Conservation (phyloP, 345 rosid species). For the Firmiana major region DNA sequence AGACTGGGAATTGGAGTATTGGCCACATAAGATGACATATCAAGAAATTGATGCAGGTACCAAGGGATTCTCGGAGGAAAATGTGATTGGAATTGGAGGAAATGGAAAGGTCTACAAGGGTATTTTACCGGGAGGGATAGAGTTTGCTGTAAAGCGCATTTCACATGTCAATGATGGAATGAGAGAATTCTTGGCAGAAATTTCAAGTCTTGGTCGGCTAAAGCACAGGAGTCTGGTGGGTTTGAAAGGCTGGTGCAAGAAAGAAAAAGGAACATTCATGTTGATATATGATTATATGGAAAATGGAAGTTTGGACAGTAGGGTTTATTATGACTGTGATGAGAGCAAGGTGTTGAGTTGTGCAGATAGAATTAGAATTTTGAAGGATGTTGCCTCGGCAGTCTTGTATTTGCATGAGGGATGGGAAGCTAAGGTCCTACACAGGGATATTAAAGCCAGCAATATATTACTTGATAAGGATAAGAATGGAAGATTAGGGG, state of each 20-base stretch:
- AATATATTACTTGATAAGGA: conserved; percentile 73
- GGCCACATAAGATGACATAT: conserved; percentile 68
- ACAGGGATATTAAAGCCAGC: conserved; percentile 78
- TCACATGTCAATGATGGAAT: conserved; percentile 59
- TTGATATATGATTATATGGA: conserved; percentile 75
- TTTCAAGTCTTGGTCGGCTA: conserved; percentile 67
- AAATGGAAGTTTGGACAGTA: conserved; percentile 66
- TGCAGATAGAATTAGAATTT: conserved; percentile 48
- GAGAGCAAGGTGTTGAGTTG: conserved; percentile 34
- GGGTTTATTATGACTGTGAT: conserved; percentile 43
- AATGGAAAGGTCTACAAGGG: conserved; percentile 85
- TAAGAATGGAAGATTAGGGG: conserved; percentile 67
- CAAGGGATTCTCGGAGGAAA: conserved; percentile 56
- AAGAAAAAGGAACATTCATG: conserved; percentile 63
- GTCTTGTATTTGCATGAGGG: conserved; percentile 67
- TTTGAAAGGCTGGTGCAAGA: conserved; percentile 82
- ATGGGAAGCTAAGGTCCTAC: conserved; percentile 72
- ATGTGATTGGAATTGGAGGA: conserved; percentile 67
- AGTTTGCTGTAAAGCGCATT: conserved; percentile 71
- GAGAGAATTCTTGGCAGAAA: conserved; percentile 69
- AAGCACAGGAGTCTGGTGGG: conserved; percentile 67
- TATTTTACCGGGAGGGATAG: conserved; percentile 51
- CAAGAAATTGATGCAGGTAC: conserved; percentile 62
- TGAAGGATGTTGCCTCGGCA: conserved; percentile 66
- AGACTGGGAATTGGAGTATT: conserved; percentile 86